Conservation (phyloP, 2,329 filamentous ascomycete genomes). For the Aspergillus sp. region DNA sequence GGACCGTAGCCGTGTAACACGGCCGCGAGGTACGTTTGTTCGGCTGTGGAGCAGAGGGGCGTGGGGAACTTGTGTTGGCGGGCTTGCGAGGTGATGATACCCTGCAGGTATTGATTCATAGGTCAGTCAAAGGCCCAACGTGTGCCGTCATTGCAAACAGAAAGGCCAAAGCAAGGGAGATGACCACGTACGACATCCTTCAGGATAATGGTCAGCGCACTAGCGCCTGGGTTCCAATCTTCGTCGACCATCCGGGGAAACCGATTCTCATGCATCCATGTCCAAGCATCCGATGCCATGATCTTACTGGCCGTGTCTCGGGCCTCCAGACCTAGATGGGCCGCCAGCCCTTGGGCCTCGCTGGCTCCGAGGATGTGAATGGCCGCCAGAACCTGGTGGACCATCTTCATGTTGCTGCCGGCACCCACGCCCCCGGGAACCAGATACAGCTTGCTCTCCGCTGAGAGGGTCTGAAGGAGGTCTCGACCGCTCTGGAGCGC, state of each 20-base stretch:
- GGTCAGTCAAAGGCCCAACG: neutral
- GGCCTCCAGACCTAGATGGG: constrained; percentile 55
- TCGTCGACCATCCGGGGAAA: constrained; percentile 55
- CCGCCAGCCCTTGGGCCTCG: constrained; percentile 62
- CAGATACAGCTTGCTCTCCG: constrained; percentile 59
- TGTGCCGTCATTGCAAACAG: neutral
- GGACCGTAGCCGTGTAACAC: constrained; percentile 57
- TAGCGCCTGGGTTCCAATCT: constrained; percentile 56
- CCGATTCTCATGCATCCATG: constrained; percentile 64
- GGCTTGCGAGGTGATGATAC: constrained; percentile 68
- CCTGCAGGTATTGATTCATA: constrained; percentile 26
- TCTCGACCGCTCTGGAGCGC: constrained; percentile 58
- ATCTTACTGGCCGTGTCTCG: constrained; percentile 45
- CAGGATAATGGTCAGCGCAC: constrained; percentile 59
- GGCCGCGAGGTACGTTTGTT: constrained; percentile 64
- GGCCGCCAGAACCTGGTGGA: constrained; percentile 63
- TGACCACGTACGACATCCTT: constrained; percentile 52
- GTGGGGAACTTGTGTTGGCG: constrained; percentile 58
- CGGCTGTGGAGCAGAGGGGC: constrained; percentile 61
- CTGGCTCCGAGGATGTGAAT: constrained; percentile 62
- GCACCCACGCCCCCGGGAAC: constrained; percentile 61
- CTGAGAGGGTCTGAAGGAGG: constrained; percentile 64
- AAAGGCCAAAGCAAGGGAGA: neutral
- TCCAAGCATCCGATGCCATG: constrained; percentile 51
- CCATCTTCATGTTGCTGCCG: constrained; percentile 62